phyloP scores from a whole-genome alignment of 2,329 filamentous ascomycete species.

The Hymenotorrendiella dingleyae region DNA sequence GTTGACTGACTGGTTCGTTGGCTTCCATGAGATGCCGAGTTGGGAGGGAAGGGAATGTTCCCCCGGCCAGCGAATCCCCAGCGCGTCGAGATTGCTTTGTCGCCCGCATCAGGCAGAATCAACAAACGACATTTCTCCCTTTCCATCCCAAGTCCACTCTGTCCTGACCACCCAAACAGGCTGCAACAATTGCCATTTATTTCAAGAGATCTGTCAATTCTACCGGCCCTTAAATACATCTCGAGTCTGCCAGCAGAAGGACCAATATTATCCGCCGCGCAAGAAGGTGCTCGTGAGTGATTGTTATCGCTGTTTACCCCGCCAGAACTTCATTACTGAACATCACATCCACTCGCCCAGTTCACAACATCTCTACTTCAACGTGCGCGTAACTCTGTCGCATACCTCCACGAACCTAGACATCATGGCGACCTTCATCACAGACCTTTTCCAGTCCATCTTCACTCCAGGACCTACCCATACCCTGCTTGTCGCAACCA shows the following conservation, averaged over 20 bases:
- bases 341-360: not conserved
- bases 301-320: too few species aligned
- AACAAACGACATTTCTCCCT: conserved; percentile 3
- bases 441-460: conserved; percentile 83
- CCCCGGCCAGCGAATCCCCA: too few species aligned
- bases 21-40: too few species aligned
- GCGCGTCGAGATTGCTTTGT: not conserved
- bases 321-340: too few species aligned
- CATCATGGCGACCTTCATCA: conserved; percentile 57
- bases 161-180: conserved; percentile 4
- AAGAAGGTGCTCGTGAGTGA: too few species aligned
- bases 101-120: conserved; percentile 11
- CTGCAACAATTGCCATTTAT: not conserved
- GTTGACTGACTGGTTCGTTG: too few species aligned
- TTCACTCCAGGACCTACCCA: conserved; percentile 90
- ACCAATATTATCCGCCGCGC: not conserved
- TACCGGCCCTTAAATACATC: not conserved
- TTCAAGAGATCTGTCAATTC: conserved; percentile 5
- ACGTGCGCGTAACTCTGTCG: not conserved
- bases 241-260: not conserved
- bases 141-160: conserved; percentile 6
- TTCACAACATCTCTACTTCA: not conserved
- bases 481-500: conserved; percentile 82
- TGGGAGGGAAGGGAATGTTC: too few species aligned
- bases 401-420: not conserved